Base-by-base conservation (phyloP, 306 rosid species). In the Medicago lupulina region DNA sequence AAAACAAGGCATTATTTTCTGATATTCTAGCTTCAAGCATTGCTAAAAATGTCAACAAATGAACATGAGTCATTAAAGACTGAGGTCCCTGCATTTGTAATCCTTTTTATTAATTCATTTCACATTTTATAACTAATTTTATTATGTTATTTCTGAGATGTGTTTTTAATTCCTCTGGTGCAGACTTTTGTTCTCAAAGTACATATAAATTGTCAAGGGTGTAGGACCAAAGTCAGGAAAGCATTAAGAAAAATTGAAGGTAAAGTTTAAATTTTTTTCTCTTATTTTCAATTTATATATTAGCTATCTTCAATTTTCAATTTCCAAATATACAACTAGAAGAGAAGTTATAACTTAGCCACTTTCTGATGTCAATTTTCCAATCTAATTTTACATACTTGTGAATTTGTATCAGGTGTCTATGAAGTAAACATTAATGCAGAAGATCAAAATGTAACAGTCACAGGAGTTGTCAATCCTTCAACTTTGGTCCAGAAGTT, bases 161-260 rank as follows among this genome's bases (percentile, higher is more conserved):
- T 64, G 46, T 75, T 13, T 76, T 36, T 47, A 10, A 16, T 64
- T 57, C 5, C 47, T 83, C 14, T 19, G 28, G 18, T 14, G 13
- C 87, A 87, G 87, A 88, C 67, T 7, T 74, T 44, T 69, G 66
- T 79, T 74, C 87, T 90, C 69, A 87, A 87, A 76, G 89, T 87
- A 60, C 87, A 85, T 79, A 71, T 91, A 10, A 81, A 88, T 72
- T 87, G 90, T 73, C 76, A 81, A 76, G 93, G 96, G n/a, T 87
- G 92, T 79, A 68, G 57, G 18, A 70, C 66, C 49, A 87, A 71
- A 87, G 88, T 82, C 7, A 79, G 62, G 80, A 85, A 84, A 79
- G 64, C 81, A 40, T 85, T 88, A 39, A n/a, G 38, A 34, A 87
- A 85, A 74, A 63, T 87, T 66, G 85, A 89, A 85, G 92, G 90